Base-by-base conservation (phyloP, 2,329 filamentous ascomycete species). In the Eutypella sp. region DNA sequence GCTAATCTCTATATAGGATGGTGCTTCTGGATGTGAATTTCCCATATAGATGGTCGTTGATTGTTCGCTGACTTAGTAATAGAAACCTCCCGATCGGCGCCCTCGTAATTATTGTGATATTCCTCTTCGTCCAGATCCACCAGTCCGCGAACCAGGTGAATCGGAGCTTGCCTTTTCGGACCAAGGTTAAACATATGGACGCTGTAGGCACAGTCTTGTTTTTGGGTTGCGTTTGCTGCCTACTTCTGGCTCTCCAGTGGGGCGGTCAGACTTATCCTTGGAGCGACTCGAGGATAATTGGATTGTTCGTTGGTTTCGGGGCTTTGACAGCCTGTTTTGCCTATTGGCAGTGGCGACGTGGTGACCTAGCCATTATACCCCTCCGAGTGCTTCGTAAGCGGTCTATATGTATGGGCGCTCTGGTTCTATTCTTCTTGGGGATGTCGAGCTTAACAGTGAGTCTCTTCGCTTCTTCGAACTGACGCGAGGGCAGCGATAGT, bases 171-270 rank as follows among this genome's bases (percentile, higher is more conserved):
- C 39, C 48, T 5, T 10, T 51, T 3, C 9, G 19, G 1, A 13
- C 13, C 4, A 53, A 53, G 31, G 34, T 58, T 2, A 5, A 38
- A 4, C 41, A 47, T 6, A 45, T 58, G 33, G 58, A 59, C 20
- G 31, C 43, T 4, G 2, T 47, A 0, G 52, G 50, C 3, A 40
- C 39, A 2, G 16, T 48, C 6, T 9, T 56, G 2, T 53, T 56
- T 20, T 19, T 54, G 3, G 52, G 52, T 7, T 33, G 64, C 4
- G 65, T 71, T 6, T 53, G 67, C 20, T 71, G 65, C 44, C 61
- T 73, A 4, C 51, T 73, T 0, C 55, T 75, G 9, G 70, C 68
- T 6, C 56, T 74, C 4, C 64, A 69, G 41, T 74, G 69, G 69
- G 66, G 65, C 40, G 66, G 64, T 5, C 56, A 54, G n/a, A 57